These are phyloP conservation scores for Beauveria rudraprayagi DNA, from an alignment of 2,329 filamentous ascomycete genomes.

Conservation along the genomic window DNA sequence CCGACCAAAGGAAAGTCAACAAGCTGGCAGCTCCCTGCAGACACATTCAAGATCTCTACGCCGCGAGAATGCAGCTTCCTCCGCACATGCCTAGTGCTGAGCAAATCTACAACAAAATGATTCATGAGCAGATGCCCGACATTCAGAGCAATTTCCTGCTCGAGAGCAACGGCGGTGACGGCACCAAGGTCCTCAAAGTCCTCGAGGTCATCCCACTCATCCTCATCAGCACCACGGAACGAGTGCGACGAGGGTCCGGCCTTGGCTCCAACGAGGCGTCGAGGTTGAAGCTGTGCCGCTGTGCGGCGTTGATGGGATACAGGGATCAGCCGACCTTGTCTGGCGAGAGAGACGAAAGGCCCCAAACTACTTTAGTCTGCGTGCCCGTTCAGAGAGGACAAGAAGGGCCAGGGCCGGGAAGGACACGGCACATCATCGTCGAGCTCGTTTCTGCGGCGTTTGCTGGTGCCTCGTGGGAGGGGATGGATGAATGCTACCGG, in stretches of 20 bases:
- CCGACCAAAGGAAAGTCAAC: conserved; percentile 30
- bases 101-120: conserved; percentile 36
- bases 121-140: conserved; percentile 34
- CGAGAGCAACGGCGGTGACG: conserved; percentile 81
- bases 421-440: background rate
- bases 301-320: conserved; percentile 3
- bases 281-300: background rate
- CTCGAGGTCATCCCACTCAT: conserved; percentile 68
- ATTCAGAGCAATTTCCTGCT: conserved; percentile 88
- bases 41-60: conserved; percentile 53
- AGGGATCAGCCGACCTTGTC: conserved; percentile 6
- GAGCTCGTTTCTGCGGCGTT: background rate
- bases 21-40: conserved; percentile 36
- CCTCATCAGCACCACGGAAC: conserved; percentile 38
- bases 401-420: background rate
- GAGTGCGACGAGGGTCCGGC: background rate
- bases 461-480: background rate
- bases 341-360: background rate
- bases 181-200: conserved; percentile 78
- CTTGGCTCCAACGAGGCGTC: background rate
- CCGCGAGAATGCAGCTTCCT: conserved; percentile 48
- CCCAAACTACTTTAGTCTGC: background rate
- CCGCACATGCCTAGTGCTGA: conserved; percentile 35
- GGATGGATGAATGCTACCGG: background rate
- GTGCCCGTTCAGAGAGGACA: background rate